phyloP scores from a whole-genome alignment of 1,284 basidiomycete species.

The Neotropicomus parvogracilis region DNA sequence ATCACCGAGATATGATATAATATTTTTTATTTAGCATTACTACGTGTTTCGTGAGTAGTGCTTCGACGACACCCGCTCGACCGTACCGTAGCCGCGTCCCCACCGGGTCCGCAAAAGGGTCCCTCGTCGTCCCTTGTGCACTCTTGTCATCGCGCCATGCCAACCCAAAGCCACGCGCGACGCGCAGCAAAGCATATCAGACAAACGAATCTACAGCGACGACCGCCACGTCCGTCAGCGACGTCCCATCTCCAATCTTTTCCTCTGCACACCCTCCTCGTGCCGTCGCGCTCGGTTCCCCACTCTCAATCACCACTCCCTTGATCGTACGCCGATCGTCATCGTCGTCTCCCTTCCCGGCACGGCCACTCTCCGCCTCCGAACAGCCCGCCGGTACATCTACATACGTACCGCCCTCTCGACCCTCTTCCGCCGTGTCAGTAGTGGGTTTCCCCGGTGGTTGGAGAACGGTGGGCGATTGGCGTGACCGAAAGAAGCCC shows the following conservation, averaged over 20 bases:
- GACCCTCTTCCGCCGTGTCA: slow-evolving; percentile 29
- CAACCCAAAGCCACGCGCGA: slow-evolving; percentile 13
- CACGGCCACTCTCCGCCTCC: slow-evolving; percentile 7
- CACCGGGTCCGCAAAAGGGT: slow-evolving; percentile 21
- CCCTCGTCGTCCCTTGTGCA: slow-evolving; percentile 15
- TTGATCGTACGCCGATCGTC: slow-evolving; percentile 62
- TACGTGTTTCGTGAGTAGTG: slow-evolving; percentile 26
- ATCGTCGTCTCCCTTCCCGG: slow-evolving; percentile 38
- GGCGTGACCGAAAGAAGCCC: slow-evolving; percentile 59
- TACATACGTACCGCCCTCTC: slow-evolving; percentile 21
- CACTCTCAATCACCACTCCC: slow-evolving; percentile 35
- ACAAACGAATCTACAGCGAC: slow-evolving; percentile 23
- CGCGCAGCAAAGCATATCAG: slow-evolving; percentile 11
- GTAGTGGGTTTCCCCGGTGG: slow-evolving; percentile 17
- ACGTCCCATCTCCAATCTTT: slow-evolving; percentile 20
- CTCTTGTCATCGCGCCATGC: slow-evolving; percentile 21
- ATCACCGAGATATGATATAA: slow-evolving; percentile 17
- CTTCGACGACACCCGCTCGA: too few species aligned
- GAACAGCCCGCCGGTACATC: slow-evolving; percentile 7
- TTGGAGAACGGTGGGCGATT: slow-evolving; percentile 42
- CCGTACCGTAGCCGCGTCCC: too few species aligned
- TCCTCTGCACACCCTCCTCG: slow-evolving; percentile 19
- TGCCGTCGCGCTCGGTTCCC: slow-evolving; percentile 18
- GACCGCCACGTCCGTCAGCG: slow-evolving; percentile 13
- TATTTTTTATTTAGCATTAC: slow-evolving; percentile 7